Conservation (phyloP, 495 filamentous ascomycete species). For the Daldinia grandis region DNA sequence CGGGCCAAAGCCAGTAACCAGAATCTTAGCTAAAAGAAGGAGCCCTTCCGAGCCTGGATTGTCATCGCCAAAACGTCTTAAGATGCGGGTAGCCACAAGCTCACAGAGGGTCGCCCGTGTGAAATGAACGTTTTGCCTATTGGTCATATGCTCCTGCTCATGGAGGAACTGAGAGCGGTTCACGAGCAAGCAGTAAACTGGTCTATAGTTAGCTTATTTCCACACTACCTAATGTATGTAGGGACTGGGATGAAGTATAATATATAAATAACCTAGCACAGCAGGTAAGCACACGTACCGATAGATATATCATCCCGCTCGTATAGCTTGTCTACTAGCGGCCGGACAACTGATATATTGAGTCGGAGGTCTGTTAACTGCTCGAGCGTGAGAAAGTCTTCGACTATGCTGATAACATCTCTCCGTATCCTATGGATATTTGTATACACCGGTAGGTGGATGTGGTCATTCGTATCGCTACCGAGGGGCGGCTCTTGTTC, state of each 20-base stretch:
- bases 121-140: conserved; percentile 73
- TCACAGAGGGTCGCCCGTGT: conserved; percentile 75
- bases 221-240: not conserved
- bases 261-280: not conserved
- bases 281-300: conserved; percentile 47
- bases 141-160: conserved; percentile 70
- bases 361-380: conserved; percentile 74
- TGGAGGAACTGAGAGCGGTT: conserved; percentile 73
- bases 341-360: conserved; percentile 73
- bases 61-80: conserved; percentile 74
- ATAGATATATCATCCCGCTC: conserved; percentile 73
- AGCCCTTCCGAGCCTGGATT: conserved; percentile 68
- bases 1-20: conserved; percentile 76
- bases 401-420: conserved; percentile 60
- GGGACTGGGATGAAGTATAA: not conserved
- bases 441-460: conserved; percentile 60
- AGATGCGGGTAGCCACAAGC: conserved; percentile 69
- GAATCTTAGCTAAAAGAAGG: conserved; percentile 72
- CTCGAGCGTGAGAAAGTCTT: conserved; percentile 66
- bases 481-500: conserved; percentile 38
- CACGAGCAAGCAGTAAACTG: conserved; percentile 72
- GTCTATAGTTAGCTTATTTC: conserved; percentile 2
- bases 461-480: conserved; percentile 47
- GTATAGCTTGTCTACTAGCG: conserved; percentile 74
- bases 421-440: conserved; percentile 62